Evolutionary conservation across 2,329 filamentous ascomycete genomes (phyloP), one percentile per base, ranked within the genome.

Genomic region (Triangularia verruculosa): DNA sequence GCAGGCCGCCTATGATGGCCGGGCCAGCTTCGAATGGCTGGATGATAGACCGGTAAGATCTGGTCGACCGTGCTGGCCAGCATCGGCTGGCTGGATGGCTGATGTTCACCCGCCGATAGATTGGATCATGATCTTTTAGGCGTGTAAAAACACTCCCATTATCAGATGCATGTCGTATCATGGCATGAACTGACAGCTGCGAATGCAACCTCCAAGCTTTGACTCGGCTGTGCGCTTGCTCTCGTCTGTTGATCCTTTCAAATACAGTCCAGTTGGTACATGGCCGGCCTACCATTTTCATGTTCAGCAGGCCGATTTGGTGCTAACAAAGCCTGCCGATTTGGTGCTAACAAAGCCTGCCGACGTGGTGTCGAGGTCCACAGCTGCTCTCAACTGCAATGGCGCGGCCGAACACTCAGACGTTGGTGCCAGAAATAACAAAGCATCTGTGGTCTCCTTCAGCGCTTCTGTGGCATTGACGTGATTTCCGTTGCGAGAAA

Each of bases 121-220:
- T 25, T 54, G 11, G 51, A 54, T 25, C 4, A 20, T 54, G 22
- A 4, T 54, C n/a, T 28, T 54, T 24, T n/a, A 54, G 51, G 51
- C 25, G 25, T 54, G 51, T 28, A n/a, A 25, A 54, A 24, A 54
- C 51, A 25, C 51, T 12, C 22, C 51, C 51, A 54, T 54, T 54
- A 54, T 54, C 51, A 54, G 51, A 54, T 54, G 22, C 1, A 27
- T 47, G 51, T 54, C 15, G 51, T 28, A 54, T 54, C 22, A 54
- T 54, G 27, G 51, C 51, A 54, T 54, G 51, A 54, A 54, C 20
- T 54, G 51, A 54, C 51, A 27, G 51, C 12, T 54, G 39, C 15
- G 22, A 54, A 54, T 54, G 51, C 51, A 54, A 54, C 51, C 51
- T 24, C 25, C 51, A 54, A 54, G 51, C 51, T 54, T 54, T 54